phyloP scores from a whole-genome alignment of 2,329 filamentous ascomycete species.

The Epichloe gansuensis region DNA sequence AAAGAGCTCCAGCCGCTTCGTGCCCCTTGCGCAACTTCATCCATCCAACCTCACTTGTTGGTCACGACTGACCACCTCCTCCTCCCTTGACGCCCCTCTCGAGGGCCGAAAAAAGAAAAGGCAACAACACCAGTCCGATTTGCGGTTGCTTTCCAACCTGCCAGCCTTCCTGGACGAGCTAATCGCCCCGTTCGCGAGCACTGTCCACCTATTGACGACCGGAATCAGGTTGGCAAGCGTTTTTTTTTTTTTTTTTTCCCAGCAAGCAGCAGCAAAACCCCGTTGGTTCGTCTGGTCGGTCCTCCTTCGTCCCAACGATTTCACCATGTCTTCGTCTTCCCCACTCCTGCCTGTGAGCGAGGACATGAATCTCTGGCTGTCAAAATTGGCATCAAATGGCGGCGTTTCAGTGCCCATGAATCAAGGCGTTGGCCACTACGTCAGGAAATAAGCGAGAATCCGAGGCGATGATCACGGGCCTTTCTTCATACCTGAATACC shows the following conservation, averaged over 20 bases:
- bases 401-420: background rate
- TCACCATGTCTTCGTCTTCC: background rate
- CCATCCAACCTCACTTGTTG: conserved; percentile 2
- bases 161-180: background rate
- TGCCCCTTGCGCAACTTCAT: conserved; percentile 8
- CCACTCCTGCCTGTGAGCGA: background rate
- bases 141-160: background rate
- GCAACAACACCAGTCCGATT: background rate
- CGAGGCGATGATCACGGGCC: background rate
- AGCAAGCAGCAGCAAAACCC: background rate
- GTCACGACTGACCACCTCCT: background rate
- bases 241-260: background rate
- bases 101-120: background rate
- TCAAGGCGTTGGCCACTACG: background rate
- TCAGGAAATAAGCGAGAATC: background rate
- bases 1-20: conserved; percentile 5
- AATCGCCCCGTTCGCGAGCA: background rate
- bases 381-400: background rate
- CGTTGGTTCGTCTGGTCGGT: background rate
- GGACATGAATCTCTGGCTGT: background rate
- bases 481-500: background rate
- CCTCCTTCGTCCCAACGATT: background rate
- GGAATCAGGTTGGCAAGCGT: background rate
- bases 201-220: background rate
- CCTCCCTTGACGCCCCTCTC: conserved; percentile 2